Base-by-base conservation (phyloP, 2,329 filamentous ascomycete genomes). In the Cytospora piceae region DNA sequence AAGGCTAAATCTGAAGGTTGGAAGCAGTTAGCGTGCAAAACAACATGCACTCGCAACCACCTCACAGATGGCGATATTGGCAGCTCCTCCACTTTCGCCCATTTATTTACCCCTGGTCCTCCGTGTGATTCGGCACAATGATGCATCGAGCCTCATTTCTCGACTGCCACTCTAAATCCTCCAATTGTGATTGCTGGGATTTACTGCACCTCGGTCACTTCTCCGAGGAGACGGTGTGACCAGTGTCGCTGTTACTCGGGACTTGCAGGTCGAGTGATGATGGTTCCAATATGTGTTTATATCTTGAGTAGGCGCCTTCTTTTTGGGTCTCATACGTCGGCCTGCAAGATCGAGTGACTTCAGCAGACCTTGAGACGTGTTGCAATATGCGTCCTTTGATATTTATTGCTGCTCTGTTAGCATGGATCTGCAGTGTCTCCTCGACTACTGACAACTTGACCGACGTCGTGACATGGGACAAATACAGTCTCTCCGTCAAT, bases 381-480 rank as follows among this genome's bases (percentile, higher is more conserved):
- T 55, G 57, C 54, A 63, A 49, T 31, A 68, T 68, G 67, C 58
- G 65, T 61, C 56, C 58, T 37, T 49, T 67, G 34, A 39, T 55
- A 27, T 55, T 55, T 53, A n/a, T 68, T 58, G 56, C 55, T 39
- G 34, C 61, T 46, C 37, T 67, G 15, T 15, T 67, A 29, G 64
- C 58, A 6, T 65, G 63, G 34, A 37, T 67, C 20, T 74, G 70
- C 64, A 66, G 69, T n/a, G 69, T 68, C 8, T 56, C 61, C 64
- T 75, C 73, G n/a, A 79, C 77, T 4, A 74, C 77, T 61, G 76
- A 82, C 71, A 78, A 76, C 39, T 75, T 80, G 62, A 78, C 76
- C 14, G 76, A 79, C 22, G 71, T 77, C 1, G 83, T 85, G 4
- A 75, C 78, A 3, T 85, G 83, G 83, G 83, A 85, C 68, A 74